Conservation (phyloP, 495 filamentous ascomycete species). For the Lasiosphaeria hispida region DNA sequence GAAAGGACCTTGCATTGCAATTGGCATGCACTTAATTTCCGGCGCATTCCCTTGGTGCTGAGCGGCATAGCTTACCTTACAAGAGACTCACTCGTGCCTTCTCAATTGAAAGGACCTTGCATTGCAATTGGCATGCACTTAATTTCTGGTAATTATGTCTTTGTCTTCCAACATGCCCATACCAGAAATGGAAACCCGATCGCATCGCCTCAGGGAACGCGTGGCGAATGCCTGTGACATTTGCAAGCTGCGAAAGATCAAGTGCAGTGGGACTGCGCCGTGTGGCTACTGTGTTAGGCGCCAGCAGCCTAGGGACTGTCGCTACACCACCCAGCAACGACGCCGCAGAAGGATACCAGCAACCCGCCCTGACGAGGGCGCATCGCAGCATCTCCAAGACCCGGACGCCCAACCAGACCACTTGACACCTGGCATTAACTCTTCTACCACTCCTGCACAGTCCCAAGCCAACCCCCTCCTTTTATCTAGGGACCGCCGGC, state of each 20-base stretch:
- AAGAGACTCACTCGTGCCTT: background rate
- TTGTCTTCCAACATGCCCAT: too few relatives aligned
- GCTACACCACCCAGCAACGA: constrained; percentile 26
- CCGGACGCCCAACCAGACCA: background rate
- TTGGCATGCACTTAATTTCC: too few relatives aligned
- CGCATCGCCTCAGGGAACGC: constrained; percentile 26
- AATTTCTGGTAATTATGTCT: too few relatives aligned
- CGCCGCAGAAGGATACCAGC: constrained; percentile 8
- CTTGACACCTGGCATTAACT: background rate
- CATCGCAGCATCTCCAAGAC: background rate
- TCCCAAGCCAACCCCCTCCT: background rate
- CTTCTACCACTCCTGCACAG: background rate
- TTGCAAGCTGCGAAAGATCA: constrained; percentile 46
- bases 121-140: too few relatives aligned
- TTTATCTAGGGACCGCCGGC: background rate
- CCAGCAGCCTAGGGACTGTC: constrained; percentile 26
- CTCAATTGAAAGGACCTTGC: background rate
- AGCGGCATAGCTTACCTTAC: too few relatives aligned
- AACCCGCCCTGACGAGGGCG: constrained; percentile 9
- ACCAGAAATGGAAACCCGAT: constrained; percentile 22
- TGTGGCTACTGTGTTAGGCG: constrained; percentile 36
- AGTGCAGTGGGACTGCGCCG: constrained; percentile 37
- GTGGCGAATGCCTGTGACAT: constrained; percentile 45
- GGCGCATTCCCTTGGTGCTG: too few relatives aligned
- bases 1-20: background rate